Conservation (phyloP, 495 filamentous ascomycete species). For the Penicillium cataractarum region DNA sequence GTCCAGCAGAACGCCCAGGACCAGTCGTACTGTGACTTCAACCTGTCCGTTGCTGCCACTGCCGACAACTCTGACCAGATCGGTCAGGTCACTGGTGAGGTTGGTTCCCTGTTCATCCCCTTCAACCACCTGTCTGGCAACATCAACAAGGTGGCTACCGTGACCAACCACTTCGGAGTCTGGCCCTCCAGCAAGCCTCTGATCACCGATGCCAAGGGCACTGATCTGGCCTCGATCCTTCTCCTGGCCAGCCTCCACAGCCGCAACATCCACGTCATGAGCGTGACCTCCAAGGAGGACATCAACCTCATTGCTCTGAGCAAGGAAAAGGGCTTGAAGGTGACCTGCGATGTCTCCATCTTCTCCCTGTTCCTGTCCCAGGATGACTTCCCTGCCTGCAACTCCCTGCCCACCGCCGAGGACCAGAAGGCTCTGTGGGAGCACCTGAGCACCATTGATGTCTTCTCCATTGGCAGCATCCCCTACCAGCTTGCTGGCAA, state of each 20-base stretch:
- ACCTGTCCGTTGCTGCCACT: slow-evolving; percentile 82
- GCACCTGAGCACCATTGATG: slow-evolving; percentile 74
- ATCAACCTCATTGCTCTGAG: slow-evolving; percentile 78
- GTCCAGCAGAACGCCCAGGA: slow-evolving; percentile 75
- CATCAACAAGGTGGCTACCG: slow-evolving; percentile 83
- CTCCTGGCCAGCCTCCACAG: slow-evolving; percentile 80
- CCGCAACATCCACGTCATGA: slow-evolving; percentile 82
- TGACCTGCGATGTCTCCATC: slow-evolving; percentile 83
- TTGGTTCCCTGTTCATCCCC: slow-evolving; percentile 84
- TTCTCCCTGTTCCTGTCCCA: slow-evolving; percentile 80
- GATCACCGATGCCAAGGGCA: slow-evolving; percentile 83
- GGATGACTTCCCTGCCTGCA: slow-evolving; percentile 72
- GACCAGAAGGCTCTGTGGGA: slow-evolving; percentile 83
- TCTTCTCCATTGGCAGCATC: slow-evolving; percentile 82
- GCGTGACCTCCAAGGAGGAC: slow-evolving; percentile 80
- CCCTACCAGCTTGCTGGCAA: slow-evolving; percentile 76
- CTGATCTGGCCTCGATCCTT: slow-evolving; percentile 78
- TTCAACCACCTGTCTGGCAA: slow-evolving; percentile 87
- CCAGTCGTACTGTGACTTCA: slow-evolving; percentile 77
- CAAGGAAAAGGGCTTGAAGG: slow-evolving; percentile 81
- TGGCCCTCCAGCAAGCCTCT: slow-evolving; percentile 85
- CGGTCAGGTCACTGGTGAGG: slow-evolving; percentile 69
- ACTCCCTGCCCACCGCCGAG: slow-evolving; percentile 65
- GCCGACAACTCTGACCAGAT: slow-evolving; percentile 77
- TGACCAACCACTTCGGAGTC: slow-evolving; percentile 77